A percentile compares a stretch with the other conserved stretches of the same genome.
Evolutionary conservation across 441 rosid species (phyloP).

Genomic region (Biscutella laevigata): DNA sequence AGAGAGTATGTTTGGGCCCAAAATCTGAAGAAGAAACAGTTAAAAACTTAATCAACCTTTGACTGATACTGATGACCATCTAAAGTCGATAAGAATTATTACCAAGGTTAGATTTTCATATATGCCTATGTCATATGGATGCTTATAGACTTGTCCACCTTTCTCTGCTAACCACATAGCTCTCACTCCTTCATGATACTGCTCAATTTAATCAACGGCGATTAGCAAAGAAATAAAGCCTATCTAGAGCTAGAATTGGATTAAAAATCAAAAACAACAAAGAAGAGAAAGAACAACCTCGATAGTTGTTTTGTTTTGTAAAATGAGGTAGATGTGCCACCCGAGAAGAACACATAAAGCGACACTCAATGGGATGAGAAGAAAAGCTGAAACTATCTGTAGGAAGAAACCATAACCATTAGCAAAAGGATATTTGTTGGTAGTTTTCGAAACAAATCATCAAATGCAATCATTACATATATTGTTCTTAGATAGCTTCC

Average conservation of each 20-base stretch:
- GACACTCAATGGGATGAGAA: constrained; percentile 54
- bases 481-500: constrained; percentile 53
- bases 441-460: constrained; percentile 22
- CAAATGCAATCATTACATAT: constrained; percentile 40
- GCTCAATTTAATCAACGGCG: constrained; percentile 19
- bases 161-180: constrained; percentile 92
- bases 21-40: constrained; percentile 39
- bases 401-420: constrained; percentile 1
- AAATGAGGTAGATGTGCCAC: constrained; percentile 79
- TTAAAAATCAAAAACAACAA: not conserved
- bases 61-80: not conserved
- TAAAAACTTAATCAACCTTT: not conserved
- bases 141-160: constrained; percentile 67
- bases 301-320: constrained; percentile 79
- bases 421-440: not conserved
- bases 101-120: constrained; percentile 67
- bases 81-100: constrained; percentile 13
- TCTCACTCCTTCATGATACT: constrained; percentile 93
- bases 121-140: constrained; percentile 78
- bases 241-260: not conserved
- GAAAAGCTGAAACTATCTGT: constrained; percentile 67
- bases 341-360: constrained; percentile 68
- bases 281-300: constrained; percentile 34
- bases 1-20: constrained; percentile 65
- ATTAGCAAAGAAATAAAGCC: not conserved